Conservation (phyloP, 768 basidiomycete genomes). For the Termitomyces sp. region DNA sequence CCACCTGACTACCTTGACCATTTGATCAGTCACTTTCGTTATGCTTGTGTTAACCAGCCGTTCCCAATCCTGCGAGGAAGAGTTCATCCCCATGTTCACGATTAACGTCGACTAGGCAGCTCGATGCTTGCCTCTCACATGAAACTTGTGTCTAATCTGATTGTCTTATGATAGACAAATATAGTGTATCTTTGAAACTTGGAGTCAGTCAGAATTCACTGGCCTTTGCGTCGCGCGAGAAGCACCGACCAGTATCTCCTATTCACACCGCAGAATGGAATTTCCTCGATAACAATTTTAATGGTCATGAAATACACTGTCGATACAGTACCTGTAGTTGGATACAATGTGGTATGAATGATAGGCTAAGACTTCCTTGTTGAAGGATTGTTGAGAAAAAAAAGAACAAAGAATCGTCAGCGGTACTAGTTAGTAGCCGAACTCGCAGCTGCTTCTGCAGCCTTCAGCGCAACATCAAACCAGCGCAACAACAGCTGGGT, state of each 20-base stretch:
- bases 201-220: neutral
- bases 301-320: neutral
- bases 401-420: neutral
- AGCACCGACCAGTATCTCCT: neutral
- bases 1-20: neutral
- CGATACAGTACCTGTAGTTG: conserved; percentile 31
- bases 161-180: too few species aligned
- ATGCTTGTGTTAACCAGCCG: neutral
- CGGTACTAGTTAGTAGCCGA: neutral
- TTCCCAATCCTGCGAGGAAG: neutral
- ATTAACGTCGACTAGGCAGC: too few species aligned
- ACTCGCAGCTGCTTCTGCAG: conserved; percentile 53
- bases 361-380: conserved; percentile 24
- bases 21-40: neutral
- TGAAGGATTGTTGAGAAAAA: conserved; percentile 16
- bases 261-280: neutral
- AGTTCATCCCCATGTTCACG: neutral
- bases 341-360: conserved; percentile 29
- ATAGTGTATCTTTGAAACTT: neutral
- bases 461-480: conserved; percentile 62
- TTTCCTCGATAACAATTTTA: neutral
- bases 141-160: neutral
- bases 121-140: too few species aligned
- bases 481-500: conserved; percentile 44
- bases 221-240: neutral